Conservation (phyloP, 148 eudicot genomes). For the Salicornia ramosissima region DNA sequence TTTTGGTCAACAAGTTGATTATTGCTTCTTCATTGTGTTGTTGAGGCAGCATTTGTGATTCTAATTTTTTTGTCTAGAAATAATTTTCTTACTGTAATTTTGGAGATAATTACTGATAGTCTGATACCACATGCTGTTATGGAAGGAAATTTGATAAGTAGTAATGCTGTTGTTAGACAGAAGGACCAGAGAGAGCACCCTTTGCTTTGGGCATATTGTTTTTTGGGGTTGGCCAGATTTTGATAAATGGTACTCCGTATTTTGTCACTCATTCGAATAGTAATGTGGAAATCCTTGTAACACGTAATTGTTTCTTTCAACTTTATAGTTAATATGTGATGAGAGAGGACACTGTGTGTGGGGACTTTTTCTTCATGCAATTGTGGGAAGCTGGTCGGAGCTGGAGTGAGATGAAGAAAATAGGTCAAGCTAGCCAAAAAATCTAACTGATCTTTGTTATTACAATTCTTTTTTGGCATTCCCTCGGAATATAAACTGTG, state of each 20-base stretch:
- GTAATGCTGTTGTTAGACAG: neutral
- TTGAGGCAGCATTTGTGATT: conserved; percentile 9
- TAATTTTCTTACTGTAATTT: neutral
- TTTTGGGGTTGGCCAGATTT: neutral
- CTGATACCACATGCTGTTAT: neutral
- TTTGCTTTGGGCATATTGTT: neutral
- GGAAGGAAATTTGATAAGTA: neutral
- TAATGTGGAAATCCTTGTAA: neutral
- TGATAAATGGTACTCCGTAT: too few species aligned
- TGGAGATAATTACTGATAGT: neutral
- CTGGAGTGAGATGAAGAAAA: neutral
- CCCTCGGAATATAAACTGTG: neutral
- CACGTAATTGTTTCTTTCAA: neutral
- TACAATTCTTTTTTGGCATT: neutral
- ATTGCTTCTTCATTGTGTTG: conserved; percentile 1
- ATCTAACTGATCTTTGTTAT: neutral
- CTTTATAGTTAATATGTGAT: neutral
- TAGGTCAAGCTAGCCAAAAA: conserved; percentile 12
- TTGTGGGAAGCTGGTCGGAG: neutral
- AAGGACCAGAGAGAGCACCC: neutral
- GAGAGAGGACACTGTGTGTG: neutral
- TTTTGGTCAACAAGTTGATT: neutral
- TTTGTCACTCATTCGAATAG: neutral
- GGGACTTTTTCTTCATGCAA: neutral
- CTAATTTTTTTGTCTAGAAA: neutral